These are phyloP conservation scores for Chalciporus pseudorubinellus DNA, from an alignment of 768 basidiomycete genomes.

Conservation along the genomic window DNA sequence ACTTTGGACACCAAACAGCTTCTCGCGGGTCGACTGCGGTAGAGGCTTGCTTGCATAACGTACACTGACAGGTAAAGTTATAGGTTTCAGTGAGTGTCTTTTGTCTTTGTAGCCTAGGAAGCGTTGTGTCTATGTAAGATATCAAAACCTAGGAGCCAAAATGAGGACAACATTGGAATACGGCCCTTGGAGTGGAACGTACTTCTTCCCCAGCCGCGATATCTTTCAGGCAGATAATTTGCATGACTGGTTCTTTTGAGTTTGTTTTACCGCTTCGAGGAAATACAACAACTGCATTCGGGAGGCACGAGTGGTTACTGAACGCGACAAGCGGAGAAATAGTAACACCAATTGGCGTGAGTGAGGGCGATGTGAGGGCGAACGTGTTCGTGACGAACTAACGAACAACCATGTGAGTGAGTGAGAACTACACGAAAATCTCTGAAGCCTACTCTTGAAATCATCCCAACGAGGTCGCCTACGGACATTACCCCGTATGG, in stretches of 20 bases:
- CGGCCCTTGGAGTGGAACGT: not conserved
- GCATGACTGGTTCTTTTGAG: conserved; percentile 58
- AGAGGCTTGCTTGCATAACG: conserved; percentile 42
- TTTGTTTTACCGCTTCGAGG: conserved; percentile 48
- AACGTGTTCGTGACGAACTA: conserved; percentile 94
- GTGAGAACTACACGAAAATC: not conserved
- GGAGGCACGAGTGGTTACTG: conserved; percentile 85
- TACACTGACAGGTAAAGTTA: conserved; percentile 72
- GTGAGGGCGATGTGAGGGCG: conserved; percentile 72
- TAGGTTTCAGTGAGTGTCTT: conserved; percentile 67
- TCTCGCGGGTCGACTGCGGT: conserved; percentile 59
- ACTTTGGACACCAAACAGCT: conserved; percentile 64
- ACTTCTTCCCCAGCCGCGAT: conserved; percentile 74
- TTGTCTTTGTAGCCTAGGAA: conserved; percentile 57
- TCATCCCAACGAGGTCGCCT: conserved; percentile 63
- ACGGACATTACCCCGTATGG: conserved; percentile 55
- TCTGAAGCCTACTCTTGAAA: conserved; percentile 57
- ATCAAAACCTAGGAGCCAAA: conserved; percentile 59
- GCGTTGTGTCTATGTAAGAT: conserved; percentile 82
- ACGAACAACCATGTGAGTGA: not conserved
- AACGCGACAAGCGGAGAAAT: conserved; percentile 78
- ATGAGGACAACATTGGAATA: not conserved
- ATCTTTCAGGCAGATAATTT: conserved; percentile 66
- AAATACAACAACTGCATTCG: conserved; percentile 91
- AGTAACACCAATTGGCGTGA: conserved; percentile 82